Base-by-base conservation (phyloP, 73 alveolate genomes). In the Effrenium voratum region DNA sequence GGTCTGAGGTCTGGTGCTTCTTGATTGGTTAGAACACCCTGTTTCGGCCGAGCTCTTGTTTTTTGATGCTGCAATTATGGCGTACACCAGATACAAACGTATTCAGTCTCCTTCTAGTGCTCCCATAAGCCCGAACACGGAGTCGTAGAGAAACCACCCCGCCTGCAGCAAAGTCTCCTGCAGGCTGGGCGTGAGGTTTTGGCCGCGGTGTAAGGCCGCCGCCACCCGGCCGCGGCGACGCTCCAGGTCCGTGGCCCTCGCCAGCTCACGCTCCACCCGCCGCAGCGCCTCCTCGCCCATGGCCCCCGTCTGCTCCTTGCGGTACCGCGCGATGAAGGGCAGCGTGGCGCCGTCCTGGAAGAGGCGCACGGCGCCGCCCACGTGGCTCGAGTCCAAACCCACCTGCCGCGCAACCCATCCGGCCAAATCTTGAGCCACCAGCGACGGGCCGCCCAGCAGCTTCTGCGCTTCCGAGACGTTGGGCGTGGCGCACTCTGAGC, bases 311-410 rank as follows among this genome's bases (percentile, higher is more conserved):
- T 50, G 85, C 81, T 92, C 98, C 66, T 92, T 92, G 24, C 98
- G 98, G 68, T 92, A 92, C 81, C 98, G 57, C 0, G 98, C 98
- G 46, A 92, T 92, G 82, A 92, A 92, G 68, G 98, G 98, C 91
- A 92, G 70, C 19, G 98, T 92, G 91, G 81, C 73, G 4, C 98
- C 98, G 32, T 72, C 92, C 49, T 92, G 80, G 81, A 92, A 92
- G 47, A 92, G 81, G 63, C 76, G 98, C 60, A 92, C 98, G n/a
- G 98, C 98, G 24, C 98, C 98, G 19, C 82, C 79, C 40, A 92
- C 98, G 49, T 81, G 73, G 57, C 38, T 36, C 36, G 13, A 30
- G 22, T 72, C 91, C 60, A 92, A 36, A 50, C 49, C 49, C 41
- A 92, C 68, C 52, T 92, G 98, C 57, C 38, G 5, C 19, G 97